These are phyloP conservation scores for Ophiostoma tasmaniense DNA, from an alignment of 2,329 filamentous ascomycete genomes.

Conservation along the genomic window DNA sequence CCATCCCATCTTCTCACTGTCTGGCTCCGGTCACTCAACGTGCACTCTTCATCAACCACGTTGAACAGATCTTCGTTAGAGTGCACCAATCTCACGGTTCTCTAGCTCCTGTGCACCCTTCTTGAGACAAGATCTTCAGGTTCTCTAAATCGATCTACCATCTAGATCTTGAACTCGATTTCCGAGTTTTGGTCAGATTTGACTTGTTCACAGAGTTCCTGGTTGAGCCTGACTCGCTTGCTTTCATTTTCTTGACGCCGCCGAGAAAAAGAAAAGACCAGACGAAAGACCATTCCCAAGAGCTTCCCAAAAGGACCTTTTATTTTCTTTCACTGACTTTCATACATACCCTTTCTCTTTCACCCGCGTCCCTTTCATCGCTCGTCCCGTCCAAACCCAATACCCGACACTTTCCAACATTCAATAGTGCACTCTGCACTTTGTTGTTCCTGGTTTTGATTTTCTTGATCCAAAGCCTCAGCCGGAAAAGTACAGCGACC, in stretches of 20 bases:
- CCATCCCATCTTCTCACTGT: background rate
- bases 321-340: background rate
- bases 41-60: background rate
- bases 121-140: background rate
- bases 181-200: background rate
- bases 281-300: background rate
- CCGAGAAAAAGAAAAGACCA: background rate
- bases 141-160: background rate
- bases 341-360: background rate
- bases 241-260: background rate
- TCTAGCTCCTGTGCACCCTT: background rate
- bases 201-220: background rate
- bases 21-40: background rate
- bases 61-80: background rate
- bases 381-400: background rate
- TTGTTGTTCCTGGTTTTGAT: background rate
- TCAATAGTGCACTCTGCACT: background rate
- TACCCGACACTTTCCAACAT: background rate
- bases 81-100: background rate
- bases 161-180: background rate
- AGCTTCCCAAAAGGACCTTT: background rate
- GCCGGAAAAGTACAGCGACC: conserved; percentile 1
- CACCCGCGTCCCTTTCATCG: background rate
- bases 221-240: background rate
- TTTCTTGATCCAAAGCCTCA: background rate